Evolutionary conservation across 2,329 filamentous ascomycete genomes (phyloP), one percentile per base, ranked within the genome.

Genomic region (Calonectria crousiana): DNA sequence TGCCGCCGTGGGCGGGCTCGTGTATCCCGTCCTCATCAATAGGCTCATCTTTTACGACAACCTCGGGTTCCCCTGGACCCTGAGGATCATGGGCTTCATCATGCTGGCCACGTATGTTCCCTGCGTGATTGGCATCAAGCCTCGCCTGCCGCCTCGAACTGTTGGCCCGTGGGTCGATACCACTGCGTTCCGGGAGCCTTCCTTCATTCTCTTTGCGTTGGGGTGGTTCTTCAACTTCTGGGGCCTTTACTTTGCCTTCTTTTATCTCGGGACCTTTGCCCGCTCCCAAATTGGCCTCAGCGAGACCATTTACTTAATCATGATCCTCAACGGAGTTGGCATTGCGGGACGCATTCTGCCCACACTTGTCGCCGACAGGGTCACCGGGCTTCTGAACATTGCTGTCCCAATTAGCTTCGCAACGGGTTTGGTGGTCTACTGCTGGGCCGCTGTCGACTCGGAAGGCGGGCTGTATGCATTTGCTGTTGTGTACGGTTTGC

Each of bases 61-160:
- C 4, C 79, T 91, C 18, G 90, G 90, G 1, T 92, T 91, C 72
- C 84, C 85, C 18, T 92, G 90, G 91, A 87, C 90, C 0, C 84
- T 88, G 3, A 83, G 89, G 1, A 82, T 85, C 16, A 86, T 90
- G 69, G 89, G 84, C 1, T 88, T 90, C 72, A 81, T 88, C 5
- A 85, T 88, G 71, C 77, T 85, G 30, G 80, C 70, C 0, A 90
- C 87, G 0, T 82, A 88, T 6, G 38, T 82, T 0, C 82, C 84
- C 1, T 84, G 81, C 3, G 75, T 87, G 2, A 67, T 84, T 2
- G 84, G 87, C 62, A 83, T 87, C 74, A 84, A 83, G 51, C 84
- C 87, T 0, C 79, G 85, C 1, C 76, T 90, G 3, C 85, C 85
- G 14, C 86, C 84, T 0, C 81, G 86, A 0, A 85, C 81, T 20